phyloP scores from a whole-genome alignment of 164 flowering plant genomes.

The Vitis vinifera region ASM3070453v1 NC_081805.1:26874001-26874500 shows the following conservation, averaged over 20 bases:
- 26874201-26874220: neutral
- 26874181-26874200: too few species aligned
- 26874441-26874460: constrained; percentile 39
- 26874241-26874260: too few species aligned
- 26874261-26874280: too few species aligned
- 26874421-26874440: constrained; percentile 37
- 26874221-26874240: too few species aligned
- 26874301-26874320: neutral
- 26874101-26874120: constrained; percentile 20
- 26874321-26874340: constrained; percentile 16
- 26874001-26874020: constrained; percentile 20
- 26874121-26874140: constrained; percentile 19
- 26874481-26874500: constrained; percentile 53
- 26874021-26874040: constrained; percentile 23
- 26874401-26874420: constrained; percentile 19
- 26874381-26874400: constrained; percentile 39
- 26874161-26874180: constrained; percentile 1
- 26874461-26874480: constrained; percentile 38
- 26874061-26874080: constrained; percentile 25
- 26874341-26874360: constrained; percentile 32
- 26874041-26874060: constrained; percentile 29
- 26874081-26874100: constrained; percentile 24
- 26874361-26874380: constrained; percentile 42
- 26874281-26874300: too few species aligned
- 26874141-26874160: constrained; percentile 14